Base-by-base conservation (phyloP, 345 rosid species). In the Laguncularia racemosa region DNA sequence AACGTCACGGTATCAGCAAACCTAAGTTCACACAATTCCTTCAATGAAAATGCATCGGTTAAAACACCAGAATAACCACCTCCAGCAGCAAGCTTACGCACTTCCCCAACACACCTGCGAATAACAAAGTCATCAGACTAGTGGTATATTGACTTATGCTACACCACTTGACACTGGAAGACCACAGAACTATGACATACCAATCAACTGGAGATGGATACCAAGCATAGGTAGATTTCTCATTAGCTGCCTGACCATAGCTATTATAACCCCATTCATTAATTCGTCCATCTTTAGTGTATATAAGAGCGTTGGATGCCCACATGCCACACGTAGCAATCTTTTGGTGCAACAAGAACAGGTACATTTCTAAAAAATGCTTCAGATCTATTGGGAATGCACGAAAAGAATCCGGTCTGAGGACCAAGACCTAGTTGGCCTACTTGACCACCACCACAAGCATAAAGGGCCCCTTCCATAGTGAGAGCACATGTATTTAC, bases 191-290 rank as follows among this genome's bases (percentile, higher is more conserved):
- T 28, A 56, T 54, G 53, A 8, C 75, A 49, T 82, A 90, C 99
- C 99, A 93, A 72, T 93, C 97, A 70, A 93, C 80, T 50, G 99
- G 96, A 43, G 99, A 93, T 0, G 97, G 97, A 76, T 79, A 85
- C 92, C 99, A 89, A 59, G 99, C 96, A 69, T 85, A 89, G 15
- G 79, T 79, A 16, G 95, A 81, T 56, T 90, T 90, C 74, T 85
- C 79, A 70, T 85, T 93, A 21, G 97, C 92, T 46, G 92, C 99
- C 81, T 93, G 97, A 20, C 99, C 99, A 63, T 93, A 90, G 68
- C 88, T 74, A 62, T 93, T 93, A 72, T 93, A 93, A 66, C 97
- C 97, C 99, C 99, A 93, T 56, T 96, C 99, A 45, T 83, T 81
- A 46, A 89, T 90, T 61, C 79, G 74, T 57, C 95, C 97, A 67